Conservation (phyloP, 2,329 filamentous ascomycete genomes). For the Colletotrichum tropicale region DNA sequence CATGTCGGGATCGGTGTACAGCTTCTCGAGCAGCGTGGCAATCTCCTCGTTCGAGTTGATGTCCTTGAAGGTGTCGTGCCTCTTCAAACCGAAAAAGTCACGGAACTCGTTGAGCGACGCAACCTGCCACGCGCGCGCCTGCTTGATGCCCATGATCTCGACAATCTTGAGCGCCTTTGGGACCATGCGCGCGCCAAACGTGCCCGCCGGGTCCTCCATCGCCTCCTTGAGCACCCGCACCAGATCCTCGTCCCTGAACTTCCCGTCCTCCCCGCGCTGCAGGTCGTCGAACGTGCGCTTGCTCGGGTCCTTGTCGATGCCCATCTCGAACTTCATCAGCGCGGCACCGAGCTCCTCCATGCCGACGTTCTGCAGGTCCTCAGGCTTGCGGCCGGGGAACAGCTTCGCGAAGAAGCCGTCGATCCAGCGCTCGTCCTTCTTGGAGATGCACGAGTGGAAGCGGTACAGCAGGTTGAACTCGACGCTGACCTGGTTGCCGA, state of each 20-base stretch:
- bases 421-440: constrained; percentile 66
- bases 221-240: constrained; percentile 58
- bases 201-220: constrained; percentile 66
- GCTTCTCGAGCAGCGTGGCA: constrained; percentile 56
- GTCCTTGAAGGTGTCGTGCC: constrained; percentile 60
- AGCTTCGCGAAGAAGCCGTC: constrained; percentile 56
- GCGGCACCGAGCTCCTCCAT: constrained; percentile 38
- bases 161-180: constrained; percentile 62
- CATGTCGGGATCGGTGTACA: constrained; percentile 68
- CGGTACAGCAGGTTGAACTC: constrained; percentile 73
- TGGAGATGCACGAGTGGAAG: constrained; percentile 67
- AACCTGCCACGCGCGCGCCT: constrained; percentile 65
- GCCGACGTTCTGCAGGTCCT: constrained; percentile 37
- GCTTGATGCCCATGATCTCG: constrained; percentile 67
- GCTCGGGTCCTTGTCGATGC: constrained; percentile 45
- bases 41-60: constrained; percentile 64
- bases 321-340: constrained; percentile 37
- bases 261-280: constrained; percentile 52
- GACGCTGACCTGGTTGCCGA: constrained; percentile 70
- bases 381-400: constrained; percentile 34
- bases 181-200: constrained; percentile 64
- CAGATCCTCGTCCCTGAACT: constrained; percentile 62
- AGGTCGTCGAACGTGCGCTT: constrained; percentile 53
- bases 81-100: constrained; percentile 64
- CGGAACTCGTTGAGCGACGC: constrained; percentile 70